Evolutionary conservation across 2,329 filamentous ascomycete species (phyloP), one percentile per base, ranked within the genome.

Genomic region (Tolypocladium endophyticum): DNA sequence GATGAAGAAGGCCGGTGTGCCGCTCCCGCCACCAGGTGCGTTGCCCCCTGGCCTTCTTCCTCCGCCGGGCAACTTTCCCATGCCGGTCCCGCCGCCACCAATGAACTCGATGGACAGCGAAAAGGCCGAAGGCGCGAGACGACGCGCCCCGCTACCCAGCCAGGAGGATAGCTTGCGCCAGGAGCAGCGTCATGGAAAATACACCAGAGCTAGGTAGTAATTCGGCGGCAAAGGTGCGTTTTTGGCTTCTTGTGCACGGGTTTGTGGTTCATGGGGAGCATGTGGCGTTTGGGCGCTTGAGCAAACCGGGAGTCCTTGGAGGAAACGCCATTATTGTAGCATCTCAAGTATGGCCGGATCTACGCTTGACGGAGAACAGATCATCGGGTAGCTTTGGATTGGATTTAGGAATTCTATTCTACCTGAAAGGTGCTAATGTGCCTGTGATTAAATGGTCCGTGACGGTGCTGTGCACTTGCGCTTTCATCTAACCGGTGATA

Each of bases 101-200:
- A 70, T 77, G 63, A 73, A 76, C 25, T 70, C 72, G 23, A 64
- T 63, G 45, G 66, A 69, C 6, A 70, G 61, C 57, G 69, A 72
- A 60, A 68, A 73, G 60, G 67, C 71, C 66, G 73, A 71, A 16
- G 70, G 67, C 28, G 72, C 67, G 39, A 70, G 74, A 6, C 75
- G 85, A 23, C 80, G 88, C 62, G 89, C 82, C 7, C 90, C 89
- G 11, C 74, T 96, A 52, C 91, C 91, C 0, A 92, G 89, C 70
- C 91, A 95, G 73, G 85, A 89, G 69, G 91, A 94, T 70, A 92
- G 89, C 66, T 74, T 95, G 66, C 83, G 87, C 65, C 84, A 87
- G 72, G 89, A 93, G 73, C 90, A 93, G 78, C 82, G 81, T 59
- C 78, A 78, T 58, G 84, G 84, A 4, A 79, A 86, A 63, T 87